These are phyloP conservation scores for Ophiostoma sp. DNA, from an alignment of 2,329 filamentous ascomycete genomes.

Conservation along the genomic window DNA sequence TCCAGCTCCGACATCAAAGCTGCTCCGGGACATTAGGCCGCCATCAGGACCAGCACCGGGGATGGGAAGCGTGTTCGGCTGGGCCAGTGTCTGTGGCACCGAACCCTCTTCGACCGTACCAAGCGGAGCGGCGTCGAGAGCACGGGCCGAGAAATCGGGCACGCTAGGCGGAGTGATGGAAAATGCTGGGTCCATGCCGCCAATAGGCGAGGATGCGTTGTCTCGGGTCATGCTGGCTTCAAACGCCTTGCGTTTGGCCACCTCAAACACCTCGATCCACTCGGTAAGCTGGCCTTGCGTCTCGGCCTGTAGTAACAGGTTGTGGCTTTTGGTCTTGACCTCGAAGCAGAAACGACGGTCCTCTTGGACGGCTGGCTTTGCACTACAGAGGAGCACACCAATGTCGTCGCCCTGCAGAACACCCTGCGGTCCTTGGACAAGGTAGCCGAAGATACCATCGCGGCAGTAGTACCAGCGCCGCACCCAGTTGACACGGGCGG, in stretches of 20 bases:
- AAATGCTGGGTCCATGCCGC: slow-evolving; percentile 68
- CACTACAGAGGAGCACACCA: slow-evolving; percentile 87
- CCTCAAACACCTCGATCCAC: slow-evolving; percentile 90
- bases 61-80: slow-evolving; percentile 58
- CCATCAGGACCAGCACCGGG: slow-evolving; percentile 53
- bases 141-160: slow-evolving; percentile 83
- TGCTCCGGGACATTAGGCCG: slow-evolving; percentile 63
- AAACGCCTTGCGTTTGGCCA: slow-evolving; percentile 86
- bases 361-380: slow-evolving; percentile 84
- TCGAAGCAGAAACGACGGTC: slow-evolving; percentile 96
- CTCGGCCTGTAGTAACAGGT: slow-evolving; percentile 83
- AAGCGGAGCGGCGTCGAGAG: slow-evolving; percentile 41
- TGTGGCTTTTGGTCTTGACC: slow-evolving; percentile 94
- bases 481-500: slow-evolving; percentile 82
- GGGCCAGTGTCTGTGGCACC: slow-evolving; percentile 37
- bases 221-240: slow-evolving; percentile 60
- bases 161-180: slow-evolving; percentile 83
- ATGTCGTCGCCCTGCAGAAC: slow-evolving; percentile 96
- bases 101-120: slow-evolving; percentile 31
- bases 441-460: slow-evolving; percentile 91
- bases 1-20: slow-evolving; percentile 58
- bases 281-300: slow-evolving; percentile 87
- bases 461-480: slow-evolving; percentile 94
- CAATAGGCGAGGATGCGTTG: slow-evolving; percentile 35
- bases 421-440: slow-evolving; percentile 75